Base-by-base conservation (phyloP, 495 filamentous ascomycete species). In the Hyaloscypha variabilis region DNA sequence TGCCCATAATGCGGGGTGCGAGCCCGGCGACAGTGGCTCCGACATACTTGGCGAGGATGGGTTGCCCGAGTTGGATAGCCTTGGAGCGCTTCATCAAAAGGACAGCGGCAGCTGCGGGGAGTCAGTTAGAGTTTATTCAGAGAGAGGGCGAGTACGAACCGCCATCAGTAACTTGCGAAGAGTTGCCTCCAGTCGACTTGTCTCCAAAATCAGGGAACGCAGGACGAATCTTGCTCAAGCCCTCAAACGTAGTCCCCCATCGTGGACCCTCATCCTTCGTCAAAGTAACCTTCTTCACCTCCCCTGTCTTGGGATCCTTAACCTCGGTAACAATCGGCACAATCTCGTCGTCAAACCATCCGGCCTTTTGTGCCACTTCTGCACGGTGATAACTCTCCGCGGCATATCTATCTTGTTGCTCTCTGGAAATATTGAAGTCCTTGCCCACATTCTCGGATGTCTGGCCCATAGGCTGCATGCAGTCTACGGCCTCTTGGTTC, bases 391-490 rank as follows among this genome's bases (percentile, higher is more conserved):
- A 97, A 13, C 87, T 91, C 81, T 96, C 91, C 10, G 91, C 91
- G 0, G 95, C 92, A 75, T 88, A 97, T 62, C 84, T 77, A 75
- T 99, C 95, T 75, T 97, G 92, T 67, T 74, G 73, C 73, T 94
- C 88, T 52, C 95, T 86, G 1, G 87, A 77, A 71, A 99, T 88
- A 64, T 88, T 83, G 74, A 99, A 99, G 79, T 97, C 94, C 58
- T 85, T 87, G 54, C 87, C 92, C n/a, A 99, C 91, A 69, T 99
- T 97, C 81, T 99, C 95, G 13, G 89, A 92, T 0, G 95, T 99
- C 87, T 97, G 95, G 0, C 95, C 95, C 95, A 99, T 99, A 30
- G 93, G 88, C 83, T 94, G 88, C 85, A 92, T 85, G 82, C 93
- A 96, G 77, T 99, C 95, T 36, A 75, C 72, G 0, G 91, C 86